Percentiles rank a stretch among this genome's conserved stretches.
These are phyloP conservation scores for Clathrospora elynae DNA, from an alignment of 2,329 filamentous ascomycete species.

Conservation along the genomic window DNA sequence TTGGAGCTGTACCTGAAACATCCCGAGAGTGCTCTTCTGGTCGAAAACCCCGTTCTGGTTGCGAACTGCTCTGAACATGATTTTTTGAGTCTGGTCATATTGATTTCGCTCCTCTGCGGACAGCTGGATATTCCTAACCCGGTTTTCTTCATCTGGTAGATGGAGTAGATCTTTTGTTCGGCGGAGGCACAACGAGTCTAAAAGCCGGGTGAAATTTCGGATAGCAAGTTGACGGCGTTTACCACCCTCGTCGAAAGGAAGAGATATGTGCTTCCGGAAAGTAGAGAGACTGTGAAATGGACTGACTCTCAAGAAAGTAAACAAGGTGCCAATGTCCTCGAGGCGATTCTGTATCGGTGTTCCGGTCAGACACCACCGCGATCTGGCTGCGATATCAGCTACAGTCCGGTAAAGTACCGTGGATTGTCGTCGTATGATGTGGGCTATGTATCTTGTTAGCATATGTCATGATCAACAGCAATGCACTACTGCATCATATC, in stretches of 20 bases:
- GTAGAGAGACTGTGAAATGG: conserved; percentile 50
- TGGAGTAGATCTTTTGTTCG: conserved; percentile 51
- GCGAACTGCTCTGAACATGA: conserved; percentile 48
- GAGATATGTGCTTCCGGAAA: conserved; percentile 54
- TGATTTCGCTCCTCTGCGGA: conserved; percentile 30
- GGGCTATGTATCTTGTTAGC: conserved; percentile 49
- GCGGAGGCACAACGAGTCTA: conserved; percentile 51
- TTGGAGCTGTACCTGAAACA: conserved; percentile 56
- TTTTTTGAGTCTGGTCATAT: conserved; percentile 33
- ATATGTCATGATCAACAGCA: too few species aligned
- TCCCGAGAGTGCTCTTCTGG: conserved; percentile 48
- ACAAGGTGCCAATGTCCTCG: conserved; percentile 58
- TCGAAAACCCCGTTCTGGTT: conserved; percentile 48
- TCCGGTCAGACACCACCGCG: conserved; percentile 52
- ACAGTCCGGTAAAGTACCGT: conserved; percentile 55
- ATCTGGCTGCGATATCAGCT: conserved; percentile 49
- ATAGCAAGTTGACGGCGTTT: conserved; percentile 28
- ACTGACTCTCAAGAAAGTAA: conserved; percentile 55
- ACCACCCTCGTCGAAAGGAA: conserved; percentile 45
- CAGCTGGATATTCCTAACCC: conserved; percentile 39
- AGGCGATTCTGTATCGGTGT: conserved; percentile 60
- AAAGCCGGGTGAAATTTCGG: conserved; percentile 33
- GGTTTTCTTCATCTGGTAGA: conserved; percentile 41
- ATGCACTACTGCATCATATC: too few species aligned
- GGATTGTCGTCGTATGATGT: conserved; percentile 57